Conservation (phyloP, 139 green algal genomes). For the Picochlorum sp. region DNA sequence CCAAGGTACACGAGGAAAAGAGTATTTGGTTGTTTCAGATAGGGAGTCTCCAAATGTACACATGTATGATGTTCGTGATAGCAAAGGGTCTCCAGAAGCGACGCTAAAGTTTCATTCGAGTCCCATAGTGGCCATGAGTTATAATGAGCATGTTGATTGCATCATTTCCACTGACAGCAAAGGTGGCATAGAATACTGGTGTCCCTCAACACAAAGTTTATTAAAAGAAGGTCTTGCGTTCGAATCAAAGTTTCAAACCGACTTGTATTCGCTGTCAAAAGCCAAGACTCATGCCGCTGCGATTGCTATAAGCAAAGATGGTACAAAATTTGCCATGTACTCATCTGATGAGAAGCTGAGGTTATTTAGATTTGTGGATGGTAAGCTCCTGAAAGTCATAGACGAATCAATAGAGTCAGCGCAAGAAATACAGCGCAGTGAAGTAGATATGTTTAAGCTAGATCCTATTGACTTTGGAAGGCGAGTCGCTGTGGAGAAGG, state of each 20-base stretch:
- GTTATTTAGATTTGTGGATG: slow-evolving; percentile 78
- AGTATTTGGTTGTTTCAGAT: slow-evolving; percentile 76
- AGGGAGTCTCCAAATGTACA: slow-evolving; percentile 55
- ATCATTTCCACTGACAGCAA: slow-evolving; percentile 59
- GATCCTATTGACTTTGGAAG: slow-evolving; percentile 92
- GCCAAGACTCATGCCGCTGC: slow-evolving; percentile 50
- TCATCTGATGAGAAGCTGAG: slow-evolving; percentile 71
- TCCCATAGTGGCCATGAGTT: slow-evolving; percentile 67
- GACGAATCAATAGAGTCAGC: slow-evolving; percentile 81
- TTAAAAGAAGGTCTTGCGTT: slow-evolving; percentile 50
- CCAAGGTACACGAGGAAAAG: slow-evolving; percentile 59
- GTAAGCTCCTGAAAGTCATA: slow-evolving; percentile 75
- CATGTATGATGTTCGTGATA: slow-evolving; percentile 66
- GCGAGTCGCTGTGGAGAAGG: slow-evolving; percentile 48
- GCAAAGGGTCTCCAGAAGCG: slow-evolving; percentile 47
- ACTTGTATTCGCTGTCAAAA: slow-evolving; percentile 91
- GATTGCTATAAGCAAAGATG: slow-evolving; percentile 63
- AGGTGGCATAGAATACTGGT: slow-evolving; percentile 86
- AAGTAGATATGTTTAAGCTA: slow-evolving; percentile 46
- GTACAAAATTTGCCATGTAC: slow-evolving; percentile 66
- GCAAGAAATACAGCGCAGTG: slow-evolving; percentile 38
- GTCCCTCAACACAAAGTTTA: slow-evolving; percentile 32
- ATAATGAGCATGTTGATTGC: slow-evolving; percentile 49
- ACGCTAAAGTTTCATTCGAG: slow-evolving; percentile 46
- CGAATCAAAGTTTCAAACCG: slow-evolving; percentile 79